Conservation (phyloP, 169 alveolate species). For the Plasmodium relictum region DNA sequence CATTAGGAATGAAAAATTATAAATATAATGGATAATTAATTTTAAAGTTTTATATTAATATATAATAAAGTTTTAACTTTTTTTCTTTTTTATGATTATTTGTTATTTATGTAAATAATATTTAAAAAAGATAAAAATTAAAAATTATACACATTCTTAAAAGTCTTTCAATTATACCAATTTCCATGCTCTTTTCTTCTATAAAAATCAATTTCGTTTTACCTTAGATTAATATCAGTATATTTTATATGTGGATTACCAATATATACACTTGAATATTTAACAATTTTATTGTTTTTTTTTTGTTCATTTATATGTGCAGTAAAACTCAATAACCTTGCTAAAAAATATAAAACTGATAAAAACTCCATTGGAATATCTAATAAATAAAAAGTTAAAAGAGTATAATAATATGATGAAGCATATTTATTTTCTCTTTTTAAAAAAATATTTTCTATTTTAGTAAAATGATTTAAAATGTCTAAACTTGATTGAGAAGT, state of each 20-base stretch:
- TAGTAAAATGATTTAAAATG: slow-evolving; percentile 7
- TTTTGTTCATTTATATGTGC: slow-evolving; percentile 66
- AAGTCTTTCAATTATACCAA: background rate
- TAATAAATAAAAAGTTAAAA: slow-evolving; percentile 28
- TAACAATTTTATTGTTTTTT: slow-evolving; percentile 36
- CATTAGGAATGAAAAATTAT: background rate
- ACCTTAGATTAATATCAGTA: background rate
- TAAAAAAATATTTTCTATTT: slow-evolving; percentile 41
- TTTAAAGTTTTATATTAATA: too few relatives aligned
- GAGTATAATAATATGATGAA: slow-evolving; percentile 48
- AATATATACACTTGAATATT: slow-evolving; percentile 28
- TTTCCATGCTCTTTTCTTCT: background rate
- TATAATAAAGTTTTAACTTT: too few relatives aligned
- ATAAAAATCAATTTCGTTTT: background rate
- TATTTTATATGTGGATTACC: slow-evolving; percentile 19
- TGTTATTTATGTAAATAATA: background rate
- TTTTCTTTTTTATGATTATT: background rate
- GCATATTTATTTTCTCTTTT: slow-evolving; percentile 29
- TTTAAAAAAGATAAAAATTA: too few relatives aligned
- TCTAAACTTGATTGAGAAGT: slow-evolving; percentile 19
- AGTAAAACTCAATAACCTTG: slow-evolving; percentile 39
- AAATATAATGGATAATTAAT: too few relatives aligned
- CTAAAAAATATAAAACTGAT: slow-evolving; percentile 25
- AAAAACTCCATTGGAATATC: slow-evolving; percentile 9
- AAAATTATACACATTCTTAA: background rate